Conservation (phyloP, 257 asterid species). For the Linaria vulgaris region DNA sequence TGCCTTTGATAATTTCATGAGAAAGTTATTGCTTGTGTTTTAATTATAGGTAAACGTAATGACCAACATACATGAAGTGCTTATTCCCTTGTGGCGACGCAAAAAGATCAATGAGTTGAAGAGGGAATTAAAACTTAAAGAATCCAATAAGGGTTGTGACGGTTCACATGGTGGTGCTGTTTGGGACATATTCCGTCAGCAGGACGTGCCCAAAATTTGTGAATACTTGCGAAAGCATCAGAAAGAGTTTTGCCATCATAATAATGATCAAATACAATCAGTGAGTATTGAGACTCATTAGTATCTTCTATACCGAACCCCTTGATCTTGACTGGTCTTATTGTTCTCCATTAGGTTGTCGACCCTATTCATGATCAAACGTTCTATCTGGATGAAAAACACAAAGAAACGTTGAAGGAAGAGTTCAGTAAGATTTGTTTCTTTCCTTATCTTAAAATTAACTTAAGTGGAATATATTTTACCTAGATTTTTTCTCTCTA, state of each 20-base stretch:
- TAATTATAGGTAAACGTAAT: too few relatives aligned
- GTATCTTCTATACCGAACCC: neutral
- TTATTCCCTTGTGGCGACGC: neutral
- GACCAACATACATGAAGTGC: neutral
- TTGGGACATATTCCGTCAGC: neutral
- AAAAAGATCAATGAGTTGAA: neutral
- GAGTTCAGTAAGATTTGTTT: neutral
- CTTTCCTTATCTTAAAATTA: too few relatives aligned
- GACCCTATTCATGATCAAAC: conserved; percentile 2
- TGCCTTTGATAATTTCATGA: too few relatives aligned
- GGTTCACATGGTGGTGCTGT: neutral
- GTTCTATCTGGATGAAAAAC: neutral
- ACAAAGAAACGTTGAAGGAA: neutral
- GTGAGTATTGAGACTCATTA: neutral
- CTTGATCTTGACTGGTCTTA: neutral
- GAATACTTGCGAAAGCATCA: neutral
- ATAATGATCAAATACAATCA: neutral
- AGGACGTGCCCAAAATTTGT: neutral
- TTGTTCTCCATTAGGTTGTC: neutral
- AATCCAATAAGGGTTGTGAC: neutral
- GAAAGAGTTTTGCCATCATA: neutral
- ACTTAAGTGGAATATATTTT: too few relatives aligned
- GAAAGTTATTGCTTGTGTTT: too few relatives aligned
- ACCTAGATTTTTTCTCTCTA: too few relatives aligned
- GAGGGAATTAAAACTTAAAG: neutral